Base-by-base conservation (phyloP, 306 rosid species). In the Begonia peltatifolia region DNA sequence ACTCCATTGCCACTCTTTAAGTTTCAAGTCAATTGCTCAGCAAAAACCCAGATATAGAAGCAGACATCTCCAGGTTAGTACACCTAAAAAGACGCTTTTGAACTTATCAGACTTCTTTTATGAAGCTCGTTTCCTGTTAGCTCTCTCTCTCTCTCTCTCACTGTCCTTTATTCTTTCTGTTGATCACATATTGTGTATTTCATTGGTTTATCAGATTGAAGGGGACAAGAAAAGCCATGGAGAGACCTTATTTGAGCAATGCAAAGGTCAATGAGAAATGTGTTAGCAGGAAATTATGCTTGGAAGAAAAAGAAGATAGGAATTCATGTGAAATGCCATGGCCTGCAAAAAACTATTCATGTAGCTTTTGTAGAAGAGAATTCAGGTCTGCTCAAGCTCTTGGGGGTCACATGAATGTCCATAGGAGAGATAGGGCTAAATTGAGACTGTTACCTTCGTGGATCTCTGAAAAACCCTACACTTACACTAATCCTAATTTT, bases 361-460 rank as follows among this genome's bases (percentile, higher is more conserved):
- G 96, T 54, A 80, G 80, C 72, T 87, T 87, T 67, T 87, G 96
- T 78, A 74, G 65, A 55, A 87, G 92, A 72, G 84, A 76, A 62
- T 87, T 87, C 70, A 79, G 71, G 50, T 87, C 94, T 16, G 94
- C 96, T 59, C 94, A 83, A 70, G 95, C 88, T 38, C 72, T 84
- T 56, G 94, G 94, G 30, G 94, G 94, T 30, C 94, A 82, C 41
- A 87, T 87, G 96, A 87, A 87, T 73, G 87, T 87, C 58, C 96
- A 87, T 46, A 78, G 94, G 55, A 79, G 84, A 70, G 96, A 87
- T 65, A 81, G 92, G 66, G 94, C 92, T 43, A 81, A 83, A 63
- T 56, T 84, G 61, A 75, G 81, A 58, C 76, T 76, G 23, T 55
- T 74, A 35, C 68, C 81, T 49, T 62, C 72, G 9, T 64, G 68